Evolutionary conservation across 1,284 basidiomycete genomes (phyloP).

Genomic region (Sanguinoderma infundibulare): DNA sequence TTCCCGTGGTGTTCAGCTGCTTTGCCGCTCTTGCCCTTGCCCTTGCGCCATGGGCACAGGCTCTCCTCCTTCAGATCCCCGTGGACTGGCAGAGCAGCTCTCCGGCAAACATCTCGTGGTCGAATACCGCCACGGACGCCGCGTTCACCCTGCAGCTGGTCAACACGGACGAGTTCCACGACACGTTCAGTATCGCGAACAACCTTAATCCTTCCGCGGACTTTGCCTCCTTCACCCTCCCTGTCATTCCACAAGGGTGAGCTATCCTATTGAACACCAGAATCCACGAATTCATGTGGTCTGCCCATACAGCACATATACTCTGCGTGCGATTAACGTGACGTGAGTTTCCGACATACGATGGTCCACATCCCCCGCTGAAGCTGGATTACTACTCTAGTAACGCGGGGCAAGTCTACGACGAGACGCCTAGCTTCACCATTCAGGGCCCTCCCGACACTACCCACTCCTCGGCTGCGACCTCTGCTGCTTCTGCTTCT

Average conservation of each 20-base stretch:
- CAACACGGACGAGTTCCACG: constrained; percentile 55
- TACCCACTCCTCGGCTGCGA: constrained; percentile 25
- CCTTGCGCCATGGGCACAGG: constrained; percentile 48
- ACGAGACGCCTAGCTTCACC: constrained; percentile 47
- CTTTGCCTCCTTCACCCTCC: constrained; percentile 46
- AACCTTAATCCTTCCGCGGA: constrained; percentile 50
- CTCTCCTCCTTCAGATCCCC: constrained; percentile 48
- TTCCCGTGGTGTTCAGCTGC: constrained; percentile 37
- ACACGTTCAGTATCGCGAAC: constrained; percentile 61
- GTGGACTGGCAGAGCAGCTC: constrained; percentile 38
- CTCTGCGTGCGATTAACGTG: constrained; percentile 52
- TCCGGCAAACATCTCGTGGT: constrained; percentile 52
- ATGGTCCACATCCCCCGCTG: too few relatives aligned
- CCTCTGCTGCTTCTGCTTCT: constrained; percentile 11
- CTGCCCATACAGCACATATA: constrained; percentile 45
- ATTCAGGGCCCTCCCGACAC: constrained; percentile 37
- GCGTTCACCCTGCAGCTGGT: constrained; percentile 46
- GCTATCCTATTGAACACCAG: constrained; percentile 29
- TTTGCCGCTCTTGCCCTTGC: constrained; percentile 43
- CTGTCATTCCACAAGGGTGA: constrained; percentile 56
- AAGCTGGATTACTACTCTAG: constrained; percentile 31
- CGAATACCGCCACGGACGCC: constrained; percentile 45
- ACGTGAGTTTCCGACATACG: constrained; percentile 34
- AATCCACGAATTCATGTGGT: background rate
- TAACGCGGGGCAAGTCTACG: constrained; percentile 52